Conservation (phyloP, 2,329 filamentous ascomycete species). For the Elsinoe ampelina region DNA sequence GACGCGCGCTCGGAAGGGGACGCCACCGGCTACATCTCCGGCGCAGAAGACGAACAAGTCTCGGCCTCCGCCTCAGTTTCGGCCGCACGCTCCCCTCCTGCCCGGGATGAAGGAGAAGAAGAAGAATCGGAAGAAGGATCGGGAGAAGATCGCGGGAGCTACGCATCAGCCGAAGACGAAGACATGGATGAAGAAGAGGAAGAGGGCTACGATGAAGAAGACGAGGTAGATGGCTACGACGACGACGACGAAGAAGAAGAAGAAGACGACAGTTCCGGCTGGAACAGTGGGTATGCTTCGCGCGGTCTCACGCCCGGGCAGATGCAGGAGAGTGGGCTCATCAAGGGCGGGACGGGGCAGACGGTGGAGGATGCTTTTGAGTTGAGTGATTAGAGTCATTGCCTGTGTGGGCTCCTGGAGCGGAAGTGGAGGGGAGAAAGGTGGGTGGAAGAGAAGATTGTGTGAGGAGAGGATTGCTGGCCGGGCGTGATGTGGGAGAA, state of each 20-base stretch:
- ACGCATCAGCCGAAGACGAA: neutral
- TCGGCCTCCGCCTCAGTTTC: neutral
- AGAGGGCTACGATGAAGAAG: slow-evolving; percentile 1
- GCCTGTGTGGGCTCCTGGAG: too few relatives aligned
- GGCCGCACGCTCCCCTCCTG: too few relatives aligned
- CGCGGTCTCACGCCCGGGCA: slow-evolving; percentile 6
- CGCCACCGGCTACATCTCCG: too few relatives aligned
- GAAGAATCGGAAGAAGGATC: neutral
- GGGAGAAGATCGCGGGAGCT: neutral
- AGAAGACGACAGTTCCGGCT: neutral
- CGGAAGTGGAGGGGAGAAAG: too few relatives aligned
- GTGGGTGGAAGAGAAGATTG: too few relatives aligned
- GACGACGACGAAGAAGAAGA: slow-evolving; percentile 7
- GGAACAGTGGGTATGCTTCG: neutral
- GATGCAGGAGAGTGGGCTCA: slow-evolving; percentile 13
- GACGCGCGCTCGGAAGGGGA: too few relatives aligned
- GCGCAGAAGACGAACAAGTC: neutral
- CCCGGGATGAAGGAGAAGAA: neutral
- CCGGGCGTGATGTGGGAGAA: too few relatives aligned
- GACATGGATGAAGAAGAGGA: slow-evolving; percentile 2
- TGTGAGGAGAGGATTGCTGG: too few relatives aligned
- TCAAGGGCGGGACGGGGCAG: slow-evolving; percentile 17
- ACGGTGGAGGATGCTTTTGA: slow-evolving; percentile 18
- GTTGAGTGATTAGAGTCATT: slow-evolving; percentile 17
- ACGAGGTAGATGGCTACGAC: neutral